Evolutionary conservation across 2,329 filamentous ascomycete species (phyloP), one percentile per base, ranked within the genome.

Genomic region (Verticillium alfalfae): DNA sequence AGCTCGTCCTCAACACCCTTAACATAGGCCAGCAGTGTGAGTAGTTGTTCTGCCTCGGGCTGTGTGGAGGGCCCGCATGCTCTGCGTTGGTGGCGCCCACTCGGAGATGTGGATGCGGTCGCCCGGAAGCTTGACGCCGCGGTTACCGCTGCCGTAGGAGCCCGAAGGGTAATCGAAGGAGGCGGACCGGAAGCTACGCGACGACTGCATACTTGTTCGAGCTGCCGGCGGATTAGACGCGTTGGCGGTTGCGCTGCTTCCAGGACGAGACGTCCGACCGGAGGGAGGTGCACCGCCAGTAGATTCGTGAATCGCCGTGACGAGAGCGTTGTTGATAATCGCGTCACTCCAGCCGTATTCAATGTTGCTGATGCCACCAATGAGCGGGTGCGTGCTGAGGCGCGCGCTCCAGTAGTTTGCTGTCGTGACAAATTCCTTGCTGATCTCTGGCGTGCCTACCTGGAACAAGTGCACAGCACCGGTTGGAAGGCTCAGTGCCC

Each of bases 391-490:
- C 65, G 96, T 97, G 70, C 93, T 97, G 37, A 98, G 82, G 59
- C 95, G 86, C 2, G 95, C 94, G 70, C 92, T 95, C 95, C 95
- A 99, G 77, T 98, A 99, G 76, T 99, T 99, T 69, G 92, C 92
- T 1, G 93, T 96, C 18, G 87, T 89, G 59, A 98, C 93, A 70
- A 97, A 99, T 73, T 99, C 95, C 68, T 90, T 90, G 68, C 93
- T 91, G 69, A 98, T 97, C 69, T 99, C 95, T 0, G 92, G 87
- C 1, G 95, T 99, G 61, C 95, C 95, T 57, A 95, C 95, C 71
- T 98, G 93, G 83, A 99, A 99, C n/a, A 99, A 83, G 73, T 99
- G 95, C 0, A 99, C 93, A 0, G 94, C 94, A 13, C 95, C 95
- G 1, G 89, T 96, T 0, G 95, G 94, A 56, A 99, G 80, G 65